These are phyloP conservation scores for Hura crepitans DNA, from an alignment of 441 rosid genomes.

Conservation along the genomic window DNA sequence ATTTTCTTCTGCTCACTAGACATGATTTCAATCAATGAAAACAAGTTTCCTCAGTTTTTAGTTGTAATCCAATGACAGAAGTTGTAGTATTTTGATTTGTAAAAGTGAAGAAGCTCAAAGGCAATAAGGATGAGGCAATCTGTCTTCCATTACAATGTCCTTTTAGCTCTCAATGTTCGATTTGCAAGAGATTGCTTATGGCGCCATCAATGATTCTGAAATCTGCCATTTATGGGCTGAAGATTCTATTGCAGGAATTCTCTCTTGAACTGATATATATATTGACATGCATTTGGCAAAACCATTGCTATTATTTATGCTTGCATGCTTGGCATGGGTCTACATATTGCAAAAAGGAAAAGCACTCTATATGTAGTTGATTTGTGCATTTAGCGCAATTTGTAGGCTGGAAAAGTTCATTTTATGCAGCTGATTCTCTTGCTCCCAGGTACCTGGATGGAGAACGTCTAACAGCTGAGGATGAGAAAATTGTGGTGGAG, in stretches of 20 bases:
- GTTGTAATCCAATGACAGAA: not conserved
- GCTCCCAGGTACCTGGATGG: slow-evolving; percentile 61
- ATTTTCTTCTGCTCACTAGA: not conserved
- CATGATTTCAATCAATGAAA: not conserved
- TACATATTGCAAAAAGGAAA: not conserved
- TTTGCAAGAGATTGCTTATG: not conserved
- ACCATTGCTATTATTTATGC: not conserved
- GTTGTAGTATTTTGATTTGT: not conserved
- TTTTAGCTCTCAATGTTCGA: not conserved
- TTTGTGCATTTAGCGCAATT: not conserved
- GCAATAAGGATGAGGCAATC: not conserved
- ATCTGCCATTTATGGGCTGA: not conserved
- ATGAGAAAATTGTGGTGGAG: slow-evolving; percentile 50
- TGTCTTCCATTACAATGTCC: not conserved
- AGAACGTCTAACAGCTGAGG: slow-evolving; percentile 52
- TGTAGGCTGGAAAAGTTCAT: not conserved
- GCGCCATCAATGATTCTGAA: not conserved
- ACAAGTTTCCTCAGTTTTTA: not conserved
- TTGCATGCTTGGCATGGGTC: not conserved
- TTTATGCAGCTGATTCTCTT: slow-evolving; percentile 9
- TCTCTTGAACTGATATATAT: not conserved
- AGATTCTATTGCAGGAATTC: not conserved
- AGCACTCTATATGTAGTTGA: not conserved
- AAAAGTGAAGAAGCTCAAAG: not conserved
- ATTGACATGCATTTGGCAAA: not conserved